Percentiles rank a stretch among this genome's conserved stretches.
phyloP scores from a whole-genome alignment of 331 rosid genomes.

The Stylosanthes scabra region DNA sequence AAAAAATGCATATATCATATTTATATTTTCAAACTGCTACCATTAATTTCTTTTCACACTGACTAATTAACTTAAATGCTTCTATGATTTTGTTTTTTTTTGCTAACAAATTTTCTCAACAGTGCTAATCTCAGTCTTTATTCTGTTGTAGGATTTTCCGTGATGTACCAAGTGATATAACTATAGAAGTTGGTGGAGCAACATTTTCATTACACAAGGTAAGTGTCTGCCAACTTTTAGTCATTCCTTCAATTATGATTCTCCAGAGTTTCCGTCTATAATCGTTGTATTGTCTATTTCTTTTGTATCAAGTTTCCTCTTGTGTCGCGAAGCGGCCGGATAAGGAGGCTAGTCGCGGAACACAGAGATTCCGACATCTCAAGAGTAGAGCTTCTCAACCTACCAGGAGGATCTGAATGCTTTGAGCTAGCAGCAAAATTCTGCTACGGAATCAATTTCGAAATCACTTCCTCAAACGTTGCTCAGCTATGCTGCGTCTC shows the following conservation, averaged over 20 bases:
- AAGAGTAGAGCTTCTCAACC: constrained; percentile 86
- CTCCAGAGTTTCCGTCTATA: constrained; percentile 5
- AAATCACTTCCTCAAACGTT: constrained; percentile 85
- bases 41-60: background rate
- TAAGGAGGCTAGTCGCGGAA: constrained; percentile 89
- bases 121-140: constrained; percentile 13
- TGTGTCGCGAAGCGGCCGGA: constrained; percentile 94
- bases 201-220: constrained; percentile 89
- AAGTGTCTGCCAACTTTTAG: constrained; percentile 26
- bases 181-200: constrained; percentile 81
- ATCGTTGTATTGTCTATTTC: constrained; percentile 28
- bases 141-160: constrained; percentile 90
- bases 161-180: constrained; percentile 96
- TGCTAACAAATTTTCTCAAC: background rate
- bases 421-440: constrained; percentile 96
- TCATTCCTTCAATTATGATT: constrained; percentile 10
- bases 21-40: constrained; percentile 7
- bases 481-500: constrained; percentile 86
- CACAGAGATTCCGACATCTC: constrained; percentile 92
- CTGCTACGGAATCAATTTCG: constrained; percentile 95
- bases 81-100: background rate
- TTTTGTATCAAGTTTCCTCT: constrained; percentile 87
- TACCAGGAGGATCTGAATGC: constrained; percentile 94
- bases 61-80: background rate
- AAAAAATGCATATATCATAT: constrained; percentile 3